These are phyloP conservation scores for Moesziomyces sp. DNA, from an alignment of 1,284 basidiomycete species.

Conservation along the genomic window DNA sequence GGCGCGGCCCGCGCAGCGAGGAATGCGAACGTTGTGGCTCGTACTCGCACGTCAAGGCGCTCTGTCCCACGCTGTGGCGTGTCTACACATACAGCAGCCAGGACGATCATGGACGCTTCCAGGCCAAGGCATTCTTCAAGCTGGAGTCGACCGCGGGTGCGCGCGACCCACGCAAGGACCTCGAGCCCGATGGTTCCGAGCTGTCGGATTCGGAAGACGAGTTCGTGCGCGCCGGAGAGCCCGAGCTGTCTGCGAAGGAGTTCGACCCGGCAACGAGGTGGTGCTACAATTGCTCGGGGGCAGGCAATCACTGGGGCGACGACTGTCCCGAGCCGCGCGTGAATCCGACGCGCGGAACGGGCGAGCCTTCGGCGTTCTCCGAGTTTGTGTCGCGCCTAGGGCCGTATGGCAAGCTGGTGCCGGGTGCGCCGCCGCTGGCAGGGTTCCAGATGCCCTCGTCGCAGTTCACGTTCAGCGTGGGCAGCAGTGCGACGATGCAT, in stretches of 20 bases:
- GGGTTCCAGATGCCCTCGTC: constrained; percentile 28
- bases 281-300: constrained; percentile 87
- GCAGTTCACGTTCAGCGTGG: constrained; percentile 49
- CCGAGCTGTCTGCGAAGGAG: constrained; percentile 15
- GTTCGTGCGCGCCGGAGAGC: constrained; percentile 22
- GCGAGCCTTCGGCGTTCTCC: constrained; percentile 80
- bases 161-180: constrained; percentile 17
- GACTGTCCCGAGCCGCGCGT: constrained; percentile 77
- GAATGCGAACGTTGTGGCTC: constrained; percentile 83
- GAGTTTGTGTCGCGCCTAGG: constrained; percentile 76
- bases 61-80: constrained; percentile 88
- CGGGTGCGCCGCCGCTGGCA: constrained; percentile 27
- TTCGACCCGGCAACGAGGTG: constrained; percentile 72
- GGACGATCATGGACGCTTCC: constrained; percentile 70
- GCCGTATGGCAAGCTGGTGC: constrained; percentile 75
- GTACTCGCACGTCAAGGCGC: constrained; percentile 76
- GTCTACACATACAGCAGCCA: constrained; percentile 81
- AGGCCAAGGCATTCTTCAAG: constrained; percentile 33
- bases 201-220: constrained; percentile 31
- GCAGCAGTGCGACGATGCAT: constrained; percentile 41
- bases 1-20: constrained; percentile 26
- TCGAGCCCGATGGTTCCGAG: constrained; percentile 31
- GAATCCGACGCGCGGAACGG: constrained; percentile 71
- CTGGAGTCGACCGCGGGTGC: constrained; percentile 5
- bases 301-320: constrained; percentile 83